phyloP scores from a whole-genome alignment of 441 rosid species.

The Raphanus hybrid region DNA sequence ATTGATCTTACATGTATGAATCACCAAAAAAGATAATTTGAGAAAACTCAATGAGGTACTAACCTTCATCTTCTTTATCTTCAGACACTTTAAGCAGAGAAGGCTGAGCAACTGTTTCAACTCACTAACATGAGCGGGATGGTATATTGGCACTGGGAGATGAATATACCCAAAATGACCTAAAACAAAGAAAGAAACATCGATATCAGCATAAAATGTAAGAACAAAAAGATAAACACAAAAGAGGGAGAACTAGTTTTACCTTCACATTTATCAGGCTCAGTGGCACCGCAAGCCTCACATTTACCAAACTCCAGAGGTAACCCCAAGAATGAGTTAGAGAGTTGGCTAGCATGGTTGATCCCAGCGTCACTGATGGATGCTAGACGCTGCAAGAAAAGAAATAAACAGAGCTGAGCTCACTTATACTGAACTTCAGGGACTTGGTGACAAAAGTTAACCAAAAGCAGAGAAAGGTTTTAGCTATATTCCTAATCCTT shows the following conservation, averaged over 20 bases:
- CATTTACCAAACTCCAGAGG: slow-evolving; percentile 95
- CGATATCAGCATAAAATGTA: slow-evolving; percentile 25
- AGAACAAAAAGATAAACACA: background rate
- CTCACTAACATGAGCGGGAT: slow-evolving; percentile 85
- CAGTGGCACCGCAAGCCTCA: slow-evolving; percentile 91
- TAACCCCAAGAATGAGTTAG: slow-evolving; percentile 89
- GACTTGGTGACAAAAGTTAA: too few relatives aligned
- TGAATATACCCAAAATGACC: slow-evolving; percentile 97
- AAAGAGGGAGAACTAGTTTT: slow-evolving; percentile 36
- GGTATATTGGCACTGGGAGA: slow-evolving; percentile 85
- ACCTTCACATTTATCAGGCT: slow-evolving; percentile 93
- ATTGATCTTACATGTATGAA: slow-evolving; percentile 15
- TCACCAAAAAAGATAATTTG: background rate
- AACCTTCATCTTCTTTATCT: slow-evolving; percentile 53
- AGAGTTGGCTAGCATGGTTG: slow-evolving; percentile 76
- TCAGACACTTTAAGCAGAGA: slow-evolving; percentile 88
- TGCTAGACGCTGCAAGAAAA: slow-evolving; percentile 61
- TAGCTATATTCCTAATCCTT: too few relatives aligned
- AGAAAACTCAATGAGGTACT: background rate
- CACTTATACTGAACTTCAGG: too few relatives aligned
- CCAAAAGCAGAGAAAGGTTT: too few relatives aligned
- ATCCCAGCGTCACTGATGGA: slow-evolving; percentile 76
- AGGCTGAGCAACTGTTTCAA: slow-evolving; percentile 77
- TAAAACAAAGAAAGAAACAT: slow-evolving; percentile 46
- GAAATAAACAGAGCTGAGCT: background rate